These are phyloP conservation scores for Capronia epimyces DNA, from an alignment of 2,329 filamentous ascomycete species.

Conservation along the genomic window DNA sequence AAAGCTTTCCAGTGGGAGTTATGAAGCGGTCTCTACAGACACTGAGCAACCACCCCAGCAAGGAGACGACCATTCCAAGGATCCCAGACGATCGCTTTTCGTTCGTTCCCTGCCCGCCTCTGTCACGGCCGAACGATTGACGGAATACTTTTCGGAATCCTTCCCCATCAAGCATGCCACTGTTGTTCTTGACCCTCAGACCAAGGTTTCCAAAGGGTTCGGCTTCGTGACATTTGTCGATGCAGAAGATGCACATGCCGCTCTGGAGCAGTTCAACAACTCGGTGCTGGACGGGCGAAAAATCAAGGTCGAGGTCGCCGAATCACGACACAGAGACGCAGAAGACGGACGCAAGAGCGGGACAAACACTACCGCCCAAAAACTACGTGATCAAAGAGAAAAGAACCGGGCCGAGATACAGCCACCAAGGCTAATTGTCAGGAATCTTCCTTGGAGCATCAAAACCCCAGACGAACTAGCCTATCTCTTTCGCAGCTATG, in stretches of 20 bases:
- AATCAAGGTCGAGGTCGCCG: conserved; percentile 80
- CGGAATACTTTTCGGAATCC: conserved; percentile 86
- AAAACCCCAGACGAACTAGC: conserved; percentile 77
- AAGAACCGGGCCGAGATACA: conserved; percentile 56
- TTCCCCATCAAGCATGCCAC: conserved; percentile 94
- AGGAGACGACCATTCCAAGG: conserved; percentile 17
- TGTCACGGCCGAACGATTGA: conserved; percentile 74
- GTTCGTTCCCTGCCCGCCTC: conserved; percentile 75
- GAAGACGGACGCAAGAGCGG: conserved; percentile 39
- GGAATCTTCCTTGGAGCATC: conserved; percentile 94
- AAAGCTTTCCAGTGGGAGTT: conserved; percentile 32
- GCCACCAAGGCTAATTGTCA: conserved; percentile 74
- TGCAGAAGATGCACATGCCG: conserved; percentile 77
- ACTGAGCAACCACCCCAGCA: conserved; percentile 19
- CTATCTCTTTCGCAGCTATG: conserved; percentile 75
- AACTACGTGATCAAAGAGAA: conserved; percentile 45
- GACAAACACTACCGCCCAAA: conserved; percentile 33
- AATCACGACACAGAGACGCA: conserved; percentile 70
- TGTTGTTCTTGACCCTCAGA: conserved; percentile 79
- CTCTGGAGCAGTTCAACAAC: conserved; percentile 75
- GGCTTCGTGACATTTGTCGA: conserved; percentile 97
- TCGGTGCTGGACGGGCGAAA: conserved; percentile 71
- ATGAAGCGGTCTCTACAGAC: conserved; percentile 32
- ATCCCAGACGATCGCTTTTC: conserved; percentile 67
- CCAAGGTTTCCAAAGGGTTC: conserved; percentile 83